These are phyloP conservation scores for Mycena rosella DNA, from an alignment of 768 basidiomycete genomes.

Conservation along the genomic window DNA sequence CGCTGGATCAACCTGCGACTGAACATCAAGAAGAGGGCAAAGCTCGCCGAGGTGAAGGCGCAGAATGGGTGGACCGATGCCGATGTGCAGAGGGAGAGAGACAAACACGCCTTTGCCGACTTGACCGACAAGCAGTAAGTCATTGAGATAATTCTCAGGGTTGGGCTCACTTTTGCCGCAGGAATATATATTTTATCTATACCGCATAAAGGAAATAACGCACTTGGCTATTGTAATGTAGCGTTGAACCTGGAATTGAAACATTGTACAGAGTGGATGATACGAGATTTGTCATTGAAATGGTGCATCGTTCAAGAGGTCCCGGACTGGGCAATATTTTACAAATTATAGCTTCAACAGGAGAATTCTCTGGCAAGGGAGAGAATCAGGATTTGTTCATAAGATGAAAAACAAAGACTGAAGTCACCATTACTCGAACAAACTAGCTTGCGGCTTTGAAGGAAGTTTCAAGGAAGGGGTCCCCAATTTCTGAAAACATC, in stretches of 20 bases:
- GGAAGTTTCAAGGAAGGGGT: constrained; percentile 62
- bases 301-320: not conserved
- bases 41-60: constrained; percentile 58
- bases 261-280: not conserved
- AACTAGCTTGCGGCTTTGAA: constrained; percentile 42
- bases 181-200: constrained; percentile 72
- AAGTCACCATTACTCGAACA: not conserved
- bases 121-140: constrained; percentile 71
- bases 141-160: not conserved
- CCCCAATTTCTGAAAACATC: constrained; percentile 60
- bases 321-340: not conserved
- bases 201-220: constrained; percentile 52
- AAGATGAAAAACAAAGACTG: not conserved
- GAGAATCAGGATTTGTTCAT: not conserved
- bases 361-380: not conserved
- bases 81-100: constrained; percentile 69
- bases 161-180: constrained; percentile 39
- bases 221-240: not conserved
- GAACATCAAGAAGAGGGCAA: constrained; percentile 60
- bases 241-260: not conserved
- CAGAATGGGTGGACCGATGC: constrained; percentile 68
- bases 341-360: constrained; percentile 15
- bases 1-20: constrained; percentile 67
- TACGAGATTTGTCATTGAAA: not conserved
- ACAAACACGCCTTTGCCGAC: constrained; percentile 73